Base-by-base conservation (phyloP, 768 basidiomycete species). In the Sarcomyxa edulis region DNA sequence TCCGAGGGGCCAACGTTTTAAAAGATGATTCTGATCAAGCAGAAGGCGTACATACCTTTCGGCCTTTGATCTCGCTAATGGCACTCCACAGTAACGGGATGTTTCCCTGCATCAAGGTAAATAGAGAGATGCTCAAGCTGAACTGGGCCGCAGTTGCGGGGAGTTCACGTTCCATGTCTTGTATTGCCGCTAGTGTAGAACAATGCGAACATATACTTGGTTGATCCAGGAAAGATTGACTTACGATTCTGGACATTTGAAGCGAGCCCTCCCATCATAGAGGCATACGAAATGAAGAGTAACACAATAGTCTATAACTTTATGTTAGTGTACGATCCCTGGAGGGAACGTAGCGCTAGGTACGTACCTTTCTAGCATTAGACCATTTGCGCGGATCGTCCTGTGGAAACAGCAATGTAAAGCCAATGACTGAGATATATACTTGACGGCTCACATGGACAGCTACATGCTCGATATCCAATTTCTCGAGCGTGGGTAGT, bases 21-120 rank as follows among this genome's bases (percentile, higher is more conserved):
- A 16, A 15, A 14, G 8, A 20, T 30, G n/a, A 4, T 30, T 3
- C 5, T 30, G 16, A 30, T 30, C n/a, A 8, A 30, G 12, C 12
- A 16, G 12, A 5, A 16, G 28, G 32, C 6, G n/a, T 14, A 54
- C 67, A 15, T 45, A 78, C 79, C 66, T 78, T 88, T 37, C 87
- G 65, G 6, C 87, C 88, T 50, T 76, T 79, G 22, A 90, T 72
- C 57, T 91, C 88, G 39, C 80, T 81, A 18, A 82, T 60, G 0
- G 76, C 71, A 38, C 69, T 74, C 86, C 87, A 88, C 3, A 81
- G 24, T 8, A 85, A 49, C 0, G 87, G 88, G 37, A 78, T 58
- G 8, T 62, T 55, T 3, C 88, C 87, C 55, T 90, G 88, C 8
- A 85, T 49, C 2, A 81, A 59, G 42, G 87, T 84, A 55, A 85